Evolutionary conservation across 2,329 filamentous ascomycete species (phyloP), one percentile per base, ranked within the genome.

Genomic region (Hypomyces perniciosus): DNA sequence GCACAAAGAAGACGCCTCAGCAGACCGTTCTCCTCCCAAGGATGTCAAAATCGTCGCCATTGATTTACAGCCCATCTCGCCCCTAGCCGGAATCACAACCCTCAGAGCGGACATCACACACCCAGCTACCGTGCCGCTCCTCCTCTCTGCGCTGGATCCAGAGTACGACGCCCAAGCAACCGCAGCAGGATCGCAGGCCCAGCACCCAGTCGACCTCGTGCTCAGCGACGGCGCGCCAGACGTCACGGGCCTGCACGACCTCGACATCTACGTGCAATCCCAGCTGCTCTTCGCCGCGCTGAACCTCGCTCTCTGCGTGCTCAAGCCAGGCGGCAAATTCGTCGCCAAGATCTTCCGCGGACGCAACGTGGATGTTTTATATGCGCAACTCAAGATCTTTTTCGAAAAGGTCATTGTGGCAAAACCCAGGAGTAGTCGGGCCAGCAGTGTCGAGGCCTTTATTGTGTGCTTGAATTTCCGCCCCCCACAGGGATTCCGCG

Each of bases 291-390:
- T 95, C 68, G 90, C 92, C 0, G 93, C 93, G 0, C 80, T 99
- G 20, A 96, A 96, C 67, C 81, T 99, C 3, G 90, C 93, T 0
- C 81, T 96, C 9, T 95, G 92, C 65, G 90, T 99, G 9, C 80
- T 99, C 26, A 87, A 88, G 53, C 91, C 91, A 0, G 93, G 93
- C 40, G 93, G 93, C 56, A 95, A 90, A 63, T 99, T 99, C 61
- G 92, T 99, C 6, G 93, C 93, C 53, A 99, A 99, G 75, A 96
- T 99, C 54, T 99, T 99, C 73, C 77, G 93, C 12, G 91, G 89
- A 12, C 85, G 90, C 60, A 93, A 97, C 62, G 91, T 97, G n/a
- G 93, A 97, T 64, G 75, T 97, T 27, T 80, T 99, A 7, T 97
- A 93, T 64, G 90, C 90, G 2, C 93, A 99, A 67, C 79, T 99